Conservation (phyloP, 1,284 basidiomycete genomes). For the Inonotus obliquus region DNA sequence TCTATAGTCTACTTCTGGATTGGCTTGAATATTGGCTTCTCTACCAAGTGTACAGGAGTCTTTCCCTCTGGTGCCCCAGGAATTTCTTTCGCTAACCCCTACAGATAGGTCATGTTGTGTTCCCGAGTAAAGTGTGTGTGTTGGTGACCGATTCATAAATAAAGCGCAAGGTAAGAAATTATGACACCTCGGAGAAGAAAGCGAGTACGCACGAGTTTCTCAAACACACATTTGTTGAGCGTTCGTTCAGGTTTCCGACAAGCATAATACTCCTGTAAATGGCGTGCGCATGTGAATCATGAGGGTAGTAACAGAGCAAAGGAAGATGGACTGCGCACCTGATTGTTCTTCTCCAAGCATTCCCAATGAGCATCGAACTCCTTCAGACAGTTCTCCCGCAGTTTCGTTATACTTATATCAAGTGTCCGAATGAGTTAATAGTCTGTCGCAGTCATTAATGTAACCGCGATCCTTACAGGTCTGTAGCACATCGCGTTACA, state of each 20-base stretch:
- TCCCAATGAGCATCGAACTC: conserved; percentile 94
- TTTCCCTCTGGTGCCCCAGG: conserved; percentile 87
- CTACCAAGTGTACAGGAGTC: conserved; percentile 86
- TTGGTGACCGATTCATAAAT: not conserved
- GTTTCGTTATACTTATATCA: conserved; percentile 77
- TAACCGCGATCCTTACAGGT: conserved; percentile 64
- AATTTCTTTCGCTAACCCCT: conserved; percentile 92
- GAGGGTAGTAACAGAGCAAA: not conserved
- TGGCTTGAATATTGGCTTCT: conserved; percentile 75
- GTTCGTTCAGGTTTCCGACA: conserved; percentile 89
- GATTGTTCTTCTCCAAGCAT: conserved; percentile 94
- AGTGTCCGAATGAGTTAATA: not conserved
- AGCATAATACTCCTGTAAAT: conserved; percentile 74
- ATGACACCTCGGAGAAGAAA: not conserved
- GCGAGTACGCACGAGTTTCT: conserved; percentile 75
- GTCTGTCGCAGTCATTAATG: not conserved
- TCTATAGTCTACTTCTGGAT: conserved; percentile 58
- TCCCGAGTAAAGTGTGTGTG: not conserved
- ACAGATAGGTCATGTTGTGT: not conserved
- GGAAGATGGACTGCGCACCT: conserved; percentile 46
- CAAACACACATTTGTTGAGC: conserved; percentile 94
- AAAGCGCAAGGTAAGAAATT: not conserved
- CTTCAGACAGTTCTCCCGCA: conserved; percentile 86
- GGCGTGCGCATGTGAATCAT: not conserved
- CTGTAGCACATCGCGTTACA: conserved; percentile 93